Conservation (phyloP, 2,329 filamentous ascomycete genomes). For the Hypoxylon sp. region DNA sequence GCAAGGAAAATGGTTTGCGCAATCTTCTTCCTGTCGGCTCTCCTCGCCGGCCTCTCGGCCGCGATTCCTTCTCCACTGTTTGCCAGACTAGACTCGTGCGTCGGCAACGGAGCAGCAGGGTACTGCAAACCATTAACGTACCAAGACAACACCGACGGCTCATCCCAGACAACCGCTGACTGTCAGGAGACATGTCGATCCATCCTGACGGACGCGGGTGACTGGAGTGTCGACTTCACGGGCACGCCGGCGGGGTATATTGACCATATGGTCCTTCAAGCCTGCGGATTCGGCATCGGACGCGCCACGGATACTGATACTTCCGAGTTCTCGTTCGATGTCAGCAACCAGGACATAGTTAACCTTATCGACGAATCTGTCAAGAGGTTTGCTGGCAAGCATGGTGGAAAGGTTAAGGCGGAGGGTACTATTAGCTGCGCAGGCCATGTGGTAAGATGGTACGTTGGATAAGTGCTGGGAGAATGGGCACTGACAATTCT, state of each 20-base stretch:
- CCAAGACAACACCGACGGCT: constrained; percentile 36
- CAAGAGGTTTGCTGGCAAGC: constrained; percentile 36
- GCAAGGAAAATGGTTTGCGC: constrained; percentile 14
- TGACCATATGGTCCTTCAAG: constrained; percentile 37
- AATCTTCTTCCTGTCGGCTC: constrained; percentile 5
- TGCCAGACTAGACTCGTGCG: constrained; percentile 35
- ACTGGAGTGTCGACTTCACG: constrained; percentile 47
- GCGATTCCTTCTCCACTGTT: constrained; percentile 6
- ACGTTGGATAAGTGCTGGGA: constrained; percentile 30
- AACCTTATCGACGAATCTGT: constrained; percentile 39
- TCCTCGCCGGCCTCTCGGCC: constrained; percentile 15
- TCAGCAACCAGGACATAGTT: constrained; percentile 47
- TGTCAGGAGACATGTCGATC: constrained; percentile 44
- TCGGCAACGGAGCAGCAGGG: constrained; percentile 31
- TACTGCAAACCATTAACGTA: constrained; percentile 46
- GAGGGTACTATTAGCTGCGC: constrained; percentile 46
- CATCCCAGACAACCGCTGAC: constrained; percentile 10
- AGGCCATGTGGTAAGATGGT: constrained; percentile 41
- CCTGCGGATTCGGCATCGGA: constrained; percentile 42
- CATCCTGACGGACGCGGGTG: constrained; percentile 41
- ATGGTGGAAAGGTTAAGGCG: constrained; percentile 42
- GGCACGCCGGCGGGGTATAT: constrained; percentile 32
- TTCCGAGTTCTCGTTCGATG: constrained; percentile 26
- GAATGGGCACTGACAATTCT: not conserved
- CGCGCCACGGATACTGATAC: constrained; percentile 35